Evolutionary conservation across 345 rosid species (phyloP).

Genomic region (Camelina laxa): DNA sequence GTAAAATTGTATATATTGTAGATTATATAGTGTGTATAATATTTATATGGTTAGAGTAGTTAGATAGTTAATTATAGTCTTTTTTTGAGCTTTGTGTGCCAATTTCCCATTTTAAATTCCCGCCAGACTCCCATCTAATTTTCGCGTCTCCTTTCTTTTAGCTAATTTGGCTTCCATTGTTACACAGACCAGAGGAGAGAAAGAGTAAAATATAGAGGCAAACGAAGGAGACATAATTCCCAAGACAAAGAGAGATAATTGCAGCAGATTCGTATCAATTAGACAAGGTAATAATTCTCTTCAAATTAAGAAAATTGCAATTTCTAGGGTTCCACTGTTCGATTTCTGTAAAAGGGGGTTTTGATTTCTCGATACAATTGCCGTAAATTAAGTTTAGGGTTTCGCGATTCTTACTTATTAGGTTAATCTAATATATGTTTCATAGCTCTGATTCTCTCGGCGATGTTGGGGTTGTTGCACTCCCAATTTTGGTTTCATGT

Average conservation of each 20-base stretch:
- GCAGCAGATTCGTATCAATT: neutral
- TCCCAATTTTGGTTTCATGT: neutral
- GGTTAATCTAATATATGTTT: neutral
- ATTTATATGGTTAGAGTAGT: too few relatives aligned
- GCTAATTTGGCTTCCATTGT: neutral
- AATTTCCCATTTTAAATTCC: slow-evolving; percentile 1
- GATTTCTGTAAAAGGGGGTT: neutral
- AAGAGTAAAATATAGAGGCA: neutral
- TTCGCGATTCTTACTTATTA: neutral
- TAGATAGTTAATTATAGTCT: too few relatives aligned
- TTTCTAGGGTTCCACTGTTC: slow-evolving; percentile 26
- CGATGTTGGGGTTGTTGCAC: neutral
- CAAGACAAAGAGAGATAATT: neutral
- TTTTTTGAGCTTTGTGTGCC: too few relatives aligned
- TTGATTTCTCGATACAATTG: slow-evolving; percentile 4
- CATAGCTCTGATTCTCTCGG: neutral
- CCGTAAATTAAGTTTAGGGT: neutral
- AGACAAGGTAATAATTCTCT: slow-evolving; percentile 10
- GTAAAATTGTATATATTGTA: too few relatives aligned
- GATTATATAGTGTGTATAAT: too few relatives aligned
- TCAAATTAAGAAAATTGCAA: neutral
- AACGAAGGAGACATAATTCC: neutral
- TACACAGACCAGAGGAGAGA: neutral
- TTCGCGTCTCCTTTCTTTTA: neutral
- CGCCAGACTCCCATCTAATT: slow-evolving; percentile 22